Evolutionary conservation across 805 yeast species (phyloP), one percentile per base, ranked within the genome.

Genomic region (Kodamaea kaohsiungensis): DNA sequence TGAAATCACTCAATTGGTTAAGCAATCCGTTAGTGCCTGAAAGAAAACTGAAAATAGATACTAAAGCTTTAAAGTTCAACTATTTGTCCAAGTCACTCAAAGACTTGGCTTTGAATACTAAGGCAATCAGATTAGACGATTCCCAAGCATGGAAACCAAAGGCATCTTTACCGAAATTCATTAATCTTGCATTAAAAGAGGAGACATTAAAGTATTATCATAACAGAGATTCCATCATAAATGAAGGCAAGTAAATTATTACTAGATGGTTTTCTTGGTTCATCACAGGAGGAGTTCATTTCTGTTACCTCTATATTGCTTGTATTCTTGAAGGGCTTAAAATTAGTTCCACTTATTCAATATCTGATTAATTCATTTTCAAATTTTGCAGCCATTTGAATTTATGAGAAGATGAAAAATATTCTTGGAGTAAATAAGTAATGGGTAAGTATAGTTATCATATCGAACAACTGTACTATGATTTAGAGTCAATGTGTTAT

Each of bases 1-100:
- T 3, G 2, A 9, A 33, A 2, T 40, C 53, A 1, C 53, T 55
- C 12, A 17, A 35, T 17, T 70, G 73, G 73, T 55, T 70, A n/a
- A 50, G 57, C 16, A 8, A 51, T 22, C 54, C 59, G 4, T 40
- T 59, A 19, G 46, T 51, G 3, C 10, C 45, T 6, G n/a, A 3
- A 15, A 19, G 13, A 10, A 19, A 46, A 18, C 13, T n/a, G 9
- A 25, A 13, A 17, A 43, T 19, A 8, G 45, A 16, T 19, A 27
- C 37, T 1, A 42, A 43, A 13, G 52, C 49, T 4, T 7, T 12
- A 15, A 43, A 46, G 15, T 43, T 49, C 27, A 50, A 33, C 46
- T 43, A 46, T 37, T 43, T 46, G 10, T 43, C 57, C 27, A 35
- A 49, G 13, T 45, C 51, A 13, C 15, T 58, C 35, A 37, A 61